Evolutionary conservation across 345 rosid genomes (phyloP), one percentile per base, ranked within the genome.

Genomic region (Eutrema heterophyllum): DNA sequence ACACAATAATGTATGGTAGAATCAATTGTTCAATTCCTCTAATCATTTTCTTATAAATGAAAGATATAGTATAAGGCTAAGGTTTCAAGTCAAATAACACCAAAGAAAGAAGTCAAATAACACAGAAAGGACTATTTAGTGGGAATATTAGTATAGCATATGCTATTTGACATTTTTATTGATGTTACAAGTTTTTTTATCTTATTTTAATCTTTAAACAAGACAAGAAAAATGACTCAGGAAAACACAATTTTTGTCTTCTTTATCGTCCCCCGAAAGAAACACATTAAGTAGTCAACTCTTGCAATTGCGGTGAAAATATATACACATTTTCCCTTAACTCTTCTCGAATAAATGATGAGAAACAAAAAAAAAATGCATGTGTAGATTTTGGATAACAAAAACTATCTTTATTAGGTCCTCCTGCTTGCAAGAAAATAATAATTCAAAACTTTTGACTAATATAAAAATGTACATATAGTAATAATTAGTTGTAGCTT

Each of bases 121-220:
- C 54, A 52, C 5, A 35, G 2, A 21, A 40, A 48, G n/a, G 26
- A 55, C 65, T 4, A 49, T 66, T 57, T 66, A 74, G 67, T 49
- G 78, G 78, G 73, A 58, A 74, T 74, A 58, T 67, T 40, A 67
- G 60, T 54, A 24, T 40, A 67, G 73, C 16, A 59, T 75, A 75
- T 75, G 7, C 74, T 69, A 35, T 43, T 58, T 75, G 57, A 52
- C 74, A 45, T 52, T 44, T 63, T 35, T 36, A 1, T 24, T 16
- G 16, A 10, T 27, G 3, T 49, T 21, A 11, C 36, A 0, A 15
- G 2, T 15, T n/a, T 14, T 46, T 10, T 16, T 4, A 14, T 52
- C 0, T 32, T 53, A n/a, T 65, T 48, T 9, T 15, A 27, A 48
- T 40, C 4, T 30, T 55, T 54, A 69, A 27, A 54, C 57, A 75